A percentile compares a stretch with the other conserved stretches of the same genome.
Evolutionary conservation across 1,284 basidiomycete species (phyloP).

Genomic region (Ceratobasidium sp.): DNA sequence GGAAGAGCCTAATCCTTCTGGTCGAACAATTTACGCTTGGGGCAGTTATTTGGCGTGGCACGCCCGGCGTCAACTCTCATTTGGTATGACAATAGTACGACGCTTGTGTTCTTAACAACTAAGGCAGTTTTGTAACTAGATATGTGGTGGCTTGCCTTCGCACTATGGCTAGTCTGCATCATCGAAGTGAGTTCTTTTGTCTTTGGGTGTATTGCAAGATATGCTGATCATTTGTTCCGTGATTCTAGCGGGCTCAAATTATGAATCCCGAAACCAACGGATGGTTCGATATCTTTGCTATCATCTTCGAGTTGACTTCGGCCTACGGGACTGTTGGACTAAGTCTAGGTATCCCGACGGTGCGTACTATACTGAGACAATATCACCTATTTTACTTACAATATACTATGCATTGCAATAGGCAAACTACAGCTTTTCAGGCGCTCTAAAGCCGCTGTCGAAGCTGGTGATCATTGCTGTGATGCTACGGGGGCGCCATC

Average conservation of each 20-base stretch:
- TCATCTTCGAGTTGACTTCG: slow-evolving; percentile 87
- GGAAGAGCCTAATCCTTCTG: slow-evolving; percentile 61
- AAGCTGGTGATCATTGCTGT: slow-evolving; percentile 88
- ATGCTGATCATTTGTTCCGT: background rate
- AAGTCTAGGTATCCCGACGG: slow-evolving; percentile 67
- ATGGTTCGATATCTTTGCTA: slow-evolving; percentile 86
- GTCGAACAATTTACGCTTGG: slow-evolving; percentile 75
- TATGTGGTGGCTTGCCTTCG: slow-evolving; percentile 90
- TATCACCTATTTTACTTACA: background rate
- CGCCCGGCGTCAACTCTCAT: slow-evolving; percentile 88
- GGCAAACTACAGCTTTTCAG: slow-evolving; percentile 84
- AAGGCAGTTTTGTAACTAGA: slow-evolving; percentile 61
- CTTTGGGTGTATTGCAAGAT: slow-evolving; percentile 12
- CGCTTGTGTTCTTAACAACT: slow-evolving; percentile 39
- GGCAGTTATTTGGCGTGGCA: slow-evolving; percentile 82
- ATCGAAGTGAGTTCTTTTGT: slow-evolving; percentile 72
- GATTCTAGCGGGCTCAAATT: slow-evolving; percentile 68
- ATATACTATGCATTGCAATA: slow-evolving; percentile 53
- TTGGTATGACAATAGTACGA: slow-evolving; percentile 67
- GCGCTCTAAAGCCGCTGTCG: slow-evolving; percentile 82
- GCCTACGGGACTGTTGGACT: slow-evolving; percentile 94
- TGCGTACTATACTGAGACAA: slow-evolving; percentile 52
- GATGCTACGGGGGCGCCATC: slow-evolving; percentile 94
- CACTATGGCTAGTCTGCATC: slow-evolving; percentile 86
- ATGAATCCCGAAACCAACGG: slow-evolving; percentile 63